Evolutionary conservation across 257 asterid genomes (phyloP).

Genomic region (Cordia subcordata): DNA sequence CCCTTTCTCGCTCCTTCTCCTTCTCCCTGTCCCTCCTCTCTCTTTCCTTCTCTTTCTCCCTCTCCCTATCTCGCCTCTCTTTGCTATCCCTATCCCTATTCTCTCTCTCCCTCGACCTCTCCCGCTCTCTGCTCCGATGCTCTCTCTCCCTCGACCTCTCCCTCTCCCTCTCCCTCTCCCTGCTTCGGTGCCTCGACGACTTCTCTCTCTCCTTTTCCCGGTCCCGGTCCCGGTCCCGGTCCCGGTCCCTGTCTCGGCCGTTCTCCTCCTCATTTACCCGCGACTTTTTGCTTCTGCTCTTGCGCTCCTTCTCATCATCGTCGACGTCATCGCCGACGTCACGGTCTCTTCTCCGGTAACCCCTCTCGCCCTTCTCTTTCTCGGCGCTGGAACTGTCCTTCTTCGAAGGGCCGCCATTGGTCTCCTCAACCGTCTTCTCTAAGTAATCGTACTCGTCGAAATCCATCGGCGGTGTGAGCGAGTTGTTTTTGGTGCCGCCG

Average conservation of each 20-base stretch:
- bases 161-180: slow-evolving; percentile 60
- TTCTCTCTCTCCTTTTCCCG: slow-evolving; percentile 28
- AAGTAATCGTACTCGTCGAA: slow-evolving; percentile 98
- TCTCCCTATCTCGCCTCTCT: slow-evolving; percentile 24
- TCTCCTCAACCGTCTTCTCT: slow-evolving; percentile 86
- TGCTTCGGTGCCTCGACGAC: slow-evolving; percentile 30
- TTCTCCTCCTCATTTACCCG: slow-evolving; percentile 48
- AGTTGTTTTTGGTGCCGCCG: not conserved
- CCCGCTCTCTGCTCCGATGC: slow-evolving; percentile 44
- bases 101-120: slow-evolving; percentile 33
- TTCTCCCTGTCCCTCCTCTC: slow-evolving; percentile 33
- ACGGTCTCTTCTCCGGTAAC: slow-evolving; percentile 66
- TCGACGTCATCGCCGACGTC: slow-evolving; percentile 48
- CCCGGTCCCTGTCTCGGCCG: slow-evolving; percentile 55
- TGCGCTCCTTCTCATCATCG: slow-evolving; percentile 66
- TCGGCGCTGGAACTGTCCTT: slow-evolving; percentile 41
- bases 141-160: slow-evolving; percentile 40
- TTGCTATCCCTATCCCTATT: slow-evolving; percentile 23
- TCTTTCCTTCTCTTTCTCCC: slow-evolving; percentile 31
- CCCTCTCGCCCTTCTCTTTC: slow-evolving; percentile 60
- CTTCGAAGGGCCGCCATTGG: slow-evolving; percentile 50
- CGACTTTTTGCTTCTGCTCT: slow-evolving; percentile 60
- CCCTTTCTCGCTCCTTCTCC: slow-evolving; percentile 23
- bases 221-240: slow-evolving; percentile 44
- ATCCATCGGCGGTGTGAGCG: slow-evolving; percentile 49